A percentile compares a stretch with the other conserved stretches of the same genome.
phyloP scores from a whole-genome alignment of 345 rosid species.

The Draba incana region DNA sequence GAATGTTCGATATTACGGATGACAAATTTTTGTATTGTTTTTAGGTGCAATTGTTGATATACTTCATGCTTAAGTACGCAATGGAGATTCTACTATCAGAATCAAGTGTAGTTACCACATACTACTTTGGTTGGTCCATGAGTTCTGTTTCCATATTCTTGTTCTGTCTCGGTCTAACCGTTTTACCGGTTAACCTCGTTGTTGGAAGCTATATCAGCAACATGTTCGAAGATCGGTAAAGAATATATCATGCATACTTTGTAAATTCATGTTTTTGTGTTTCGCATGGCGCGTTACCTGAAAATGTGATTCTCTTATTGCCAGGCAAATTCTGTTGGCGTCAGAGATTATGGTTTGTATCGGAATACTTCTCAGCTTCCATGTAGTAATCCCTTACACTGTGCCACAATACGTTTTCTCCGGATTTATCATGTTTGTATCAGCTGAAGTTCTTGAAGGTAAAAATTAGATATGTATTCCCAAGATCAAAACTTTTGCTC shows the following conservation, averaged over 20 bases:
- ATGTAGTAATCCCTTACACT: constrained; percentile 60
- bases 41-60: constrained; percentile 92
- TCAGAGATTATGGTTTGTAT: constrained; percentile 84
- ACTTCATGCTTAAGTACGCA: constrained; percentile 92
- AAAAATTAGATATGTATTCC: not conserved
- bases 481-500: constrained; percentile 3
- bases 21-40: not conserved
- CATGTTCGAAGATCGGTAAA: constrained; percentile 94
- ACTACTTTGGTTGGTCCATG: constrained; percentile 85
- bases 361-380: constrained; percentile 86
- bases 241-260: not conserved
- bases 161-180: constrained; percentile 87
- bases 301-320: constrained; percentile 25
- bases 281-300: not conserved
- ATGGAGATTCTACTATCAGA: constrained; percentile 94
- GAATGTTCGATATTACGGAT: not conserved
- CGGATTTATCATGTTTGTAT: constrained; percentile 86
- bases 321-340: constrained; percentile 91
- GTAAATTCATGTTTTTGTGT: not conserved
- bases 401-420: constrained; percentile 85
- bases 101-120: constrained; percentile 85
- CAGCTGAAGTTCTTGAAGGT: constrained; percentile 99
- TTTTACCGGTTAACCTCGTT: constrained; percentile 83
- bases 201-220: constrained; percentile 94
- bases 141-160: constrained; percentile 79